phyloP scores from a whole-genome alignment of 2,329 filamentous ascomycete genomes.

The Aspergillus glaucus region DNA sequence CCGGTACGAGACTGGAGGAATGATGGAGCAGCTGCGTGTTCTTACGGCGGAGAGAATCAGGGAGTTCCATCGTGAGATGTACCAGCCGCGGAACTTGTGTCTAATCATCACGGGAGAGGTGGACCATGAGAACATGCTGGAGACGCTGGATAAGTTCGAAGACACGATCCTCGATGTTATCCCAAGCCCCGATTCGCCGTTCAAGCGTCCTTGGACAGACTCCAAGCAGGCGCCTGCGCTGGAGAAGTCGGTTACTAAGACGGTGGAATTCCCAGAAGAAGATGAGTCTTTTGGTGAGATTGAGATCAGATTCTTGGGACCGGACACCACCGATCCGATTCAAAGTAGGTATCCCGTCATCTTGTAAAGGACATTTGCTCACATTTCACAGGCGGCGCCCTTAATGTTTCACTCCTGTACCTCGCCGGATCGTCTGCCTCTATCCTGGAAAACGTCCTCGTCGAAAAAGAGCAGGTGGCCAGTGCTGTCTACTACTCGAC shows the following conservation, averaged over 20 bases:
- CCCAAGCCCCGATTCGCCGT: constrained; percentile 65
- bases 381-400: constrained; percentile 52
- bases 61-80: constrained; percentile 94
- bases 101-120: constrained; percentile 88
- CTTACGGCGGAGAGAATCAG: constrained; percentile 85
- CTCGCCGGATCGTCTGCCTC: constrained; percentile 90
- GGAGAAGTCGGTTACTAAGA: constrained; percentile 65
- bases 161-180: constrained; percentile 77
- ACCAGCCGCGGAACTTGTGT: constrained; percentile 92
- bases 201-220: constrained; percentile 85
- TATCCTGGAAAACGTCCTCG: constrained; percentile 81
- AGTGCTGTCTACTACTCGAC: constrained; percentile 76
- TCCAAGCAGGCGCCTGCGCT: constrained; percentile 71
- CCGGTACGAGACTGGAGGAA: constrained; percentile 94
- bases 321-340: constrained; percentile 65
- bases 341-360: constrained; percentile 39
- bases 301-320: constrained; percentile 78
- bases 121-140: constrained; percentile 70
- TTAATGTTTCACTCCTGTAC: constrained; percentile 77
- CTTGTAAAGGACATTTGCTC: not conserved
- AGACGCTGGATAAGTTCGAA: constrained; percentile 83
- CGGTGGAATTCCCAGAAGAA: constrained; percentile 88
- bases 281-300: constrained; percentile 92
- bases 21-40: constrained; percentile 84
- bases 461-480: constrained; percentile 87